phyloP scores from a whole-genome alignment of 768 basidiomycete species.

The Cystobasidium ongulense region DNA sequence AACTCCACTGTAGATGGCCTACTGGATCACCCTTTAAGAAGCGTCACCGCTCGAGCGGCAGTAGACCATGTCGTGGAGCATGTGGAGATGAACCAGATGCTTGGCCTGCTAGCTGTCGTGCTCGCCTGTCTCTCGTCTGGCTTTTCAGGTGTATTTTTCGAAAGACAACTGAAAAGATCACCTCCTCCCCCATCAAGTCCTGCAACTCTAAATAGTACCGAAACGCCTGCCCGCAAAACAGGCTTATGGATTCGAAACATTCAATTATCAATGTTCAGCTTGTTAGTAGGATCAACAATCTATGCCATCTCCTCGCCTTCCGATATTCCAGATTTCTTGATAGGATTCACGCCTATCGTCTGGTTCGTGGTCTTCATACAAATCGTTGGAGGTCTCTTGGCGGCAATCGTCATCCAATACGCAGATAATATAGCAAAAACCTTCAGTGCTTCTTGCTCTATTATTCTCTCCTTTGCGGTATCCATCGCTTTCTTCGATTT shows the following conservation, averaged over 20 bases:
- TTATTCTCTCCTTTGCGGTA: conserved; percentile 84
- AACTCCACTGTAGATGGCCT: background rate
- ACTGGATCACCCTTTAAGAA: background rate
- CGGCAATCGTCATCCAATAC: conserved; percentile 52
- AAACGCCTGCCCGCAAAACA: conserved; percentile 53
- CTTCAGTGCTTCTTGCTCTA: conserved; percentile 84
- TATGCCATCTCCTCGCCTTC: conserved; percentile 27
- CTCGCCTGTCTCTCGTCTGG: conserved; percentile 90
- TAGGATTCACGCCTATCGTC: conserved; percentile 76
- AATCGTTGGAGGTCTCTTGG: conserved; percentile 71
- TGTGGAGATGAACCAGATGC: conserved; percentile 62
- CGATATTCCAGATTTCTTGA: conserved; percentile 49
- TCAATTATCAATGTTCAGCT: conserved; percentile 83
- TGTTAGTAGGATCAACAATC: conserved; percentile 49
- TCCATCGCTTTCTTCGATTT: conserved; percentile 82
- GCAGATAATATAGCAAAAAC: conserved; percentile 41
- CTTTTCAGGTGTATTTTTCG: conserved; percentile 90
- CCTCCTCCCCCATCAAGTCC: background rate
- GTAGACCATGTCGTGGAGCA: background rate
- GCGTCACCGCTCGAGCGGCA: background rate
- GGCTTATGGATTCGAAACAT: conserved; percentile 96
- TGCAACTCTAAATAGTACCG: background rate
- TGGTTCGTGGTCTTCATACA: conserved; percentile 81
- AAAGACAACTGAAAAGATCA: conserved; percentile 70
- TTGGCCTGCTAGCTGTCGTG: conserved; percentile 77